phyloP scores from a whole-genome alignment of 495 filamentous ascomycete species.

The Neurospora sp. region DNA sequence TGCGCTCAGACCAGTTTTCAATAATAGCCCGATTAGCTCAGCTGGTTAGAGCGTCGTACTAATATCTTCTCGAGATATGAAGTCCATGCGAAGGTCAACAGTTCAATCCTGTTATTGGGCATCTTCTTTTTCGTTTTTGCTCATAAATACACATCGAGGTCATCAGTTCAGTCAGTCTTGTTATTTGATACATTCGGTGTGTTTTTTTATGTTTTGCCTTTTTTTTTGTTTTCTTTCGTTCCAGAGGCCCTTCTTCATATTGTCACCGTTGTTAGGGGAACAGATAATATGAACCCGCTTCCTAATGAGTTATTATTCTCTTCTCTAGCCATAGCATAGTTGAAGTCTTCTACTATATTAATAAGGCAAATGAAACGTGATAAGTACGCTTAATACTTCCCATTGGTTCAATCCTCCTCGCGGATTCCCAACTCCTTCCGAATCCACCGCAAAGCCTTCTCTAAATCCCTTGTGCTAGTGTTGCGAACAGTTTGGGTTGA shows the following conservation, averaged over 20 bases:
- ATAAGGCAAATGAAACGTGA: not conserved
- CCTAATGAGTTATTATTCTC: too few relatives aligned
- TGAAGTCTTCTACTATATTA: not conserved
- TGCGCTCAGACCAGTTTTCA: not conserved
- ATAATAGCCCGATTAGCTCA: not conserved
- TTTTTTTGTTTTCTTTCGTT: not conserved
- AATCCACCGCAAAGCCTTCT: not conserved
- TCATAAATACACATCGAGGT: rapidly evolving
- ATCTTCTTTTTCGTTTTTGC: not conserved
- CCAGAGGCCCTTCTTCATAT: too few relatives aligned
- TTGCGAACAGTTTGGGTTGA: not conserved
- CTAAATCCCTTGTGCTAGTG: not conserved
- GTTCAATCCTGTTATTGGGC: not conserved
- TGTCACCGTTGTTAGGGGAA: too few relatives aligned
- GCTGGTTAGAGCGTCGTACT: not conserved
- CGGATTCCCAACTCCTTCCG: not conserved
- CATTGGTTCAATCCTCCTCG: not conserved
- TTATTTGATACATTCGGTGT: not conserved
- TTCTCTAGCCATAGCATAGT: too few relatives aligned
- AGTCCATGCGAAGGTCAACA: not conserved
- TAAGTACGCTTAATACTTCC: not conserved
- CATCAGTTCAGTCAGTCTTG: not conserved
- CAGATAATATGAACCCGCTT: too few relatives aligned
- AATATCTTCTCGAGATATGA: not conserved
- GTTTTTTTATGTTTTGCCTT: too few relatives aligned